phyloP scores from a whole-genome alignment of 2,329 filamentous ascomycete species.

The Fusarium pseudoanthophilum region DNA sequence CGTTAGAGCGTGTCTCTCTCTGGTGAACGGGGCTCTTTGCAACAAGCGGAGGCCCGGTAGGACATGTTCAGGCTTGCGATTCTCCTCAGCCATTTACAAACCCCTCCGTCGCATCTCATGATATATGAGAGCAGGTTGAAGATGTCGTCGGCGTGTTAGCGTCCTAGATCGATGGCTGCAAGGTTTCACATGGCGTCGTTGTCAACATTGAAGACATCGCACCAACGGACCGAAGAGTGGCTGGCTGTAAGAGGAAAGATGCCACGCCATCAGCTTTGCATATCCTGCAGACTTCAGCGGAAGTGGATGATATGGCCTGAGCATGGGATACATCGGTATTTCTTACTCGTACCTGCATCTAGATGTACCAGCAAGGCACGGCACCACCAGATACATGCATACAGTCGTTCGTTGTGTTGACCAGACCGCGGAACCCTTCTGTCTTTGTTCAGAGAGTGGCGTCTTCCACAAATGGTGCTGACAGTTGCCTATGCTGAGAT shows the following conservation, averaged over 20 bases:
- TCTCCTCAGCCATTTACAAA: neutral
- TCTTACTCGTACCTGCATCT: conserved; percentile 11
- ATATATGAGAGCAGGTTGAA: neutral
- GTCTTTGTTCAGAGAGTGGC: neutral
- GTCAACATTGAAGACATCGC: neutral
- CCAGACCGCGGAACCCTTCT: neutral
- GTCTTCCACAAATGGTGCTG: neutral
- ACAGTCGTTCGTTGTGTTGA: neutral
- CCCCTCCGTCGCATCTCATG: neutral
- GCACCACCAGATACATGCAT: conserved; percentile 1
- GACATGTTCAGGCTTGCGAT: neutral
- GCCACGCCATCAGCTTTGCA: conserved; percentile 22
- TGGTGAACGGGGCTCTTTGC: neutral
- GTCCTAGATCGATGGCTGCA: neutral
- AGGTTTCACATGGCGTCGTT: neutral
- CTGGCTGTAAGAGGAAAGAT: conserved; percentile 19
- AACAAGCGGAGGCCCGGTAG: conserved; percentile 1
- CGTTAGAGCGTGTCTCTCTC: neutral
- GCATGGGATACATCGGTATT: conserved; percentile 2
- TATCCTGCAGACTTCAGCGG: conserved; percentile 9
- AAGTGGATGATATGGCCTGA: conserved; percentile 16
- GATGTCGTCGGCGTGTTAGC: conserved; percentile 5
- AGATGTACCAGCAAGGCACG: conserved; percentile 8
- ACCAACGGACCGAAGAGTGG: conserved; percentile 16
- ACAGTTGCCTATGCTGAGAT: neutral